Conservation (phyloP, 2,329 filamentous ascomycete genomes). For the Nemania serpens region DNA sequence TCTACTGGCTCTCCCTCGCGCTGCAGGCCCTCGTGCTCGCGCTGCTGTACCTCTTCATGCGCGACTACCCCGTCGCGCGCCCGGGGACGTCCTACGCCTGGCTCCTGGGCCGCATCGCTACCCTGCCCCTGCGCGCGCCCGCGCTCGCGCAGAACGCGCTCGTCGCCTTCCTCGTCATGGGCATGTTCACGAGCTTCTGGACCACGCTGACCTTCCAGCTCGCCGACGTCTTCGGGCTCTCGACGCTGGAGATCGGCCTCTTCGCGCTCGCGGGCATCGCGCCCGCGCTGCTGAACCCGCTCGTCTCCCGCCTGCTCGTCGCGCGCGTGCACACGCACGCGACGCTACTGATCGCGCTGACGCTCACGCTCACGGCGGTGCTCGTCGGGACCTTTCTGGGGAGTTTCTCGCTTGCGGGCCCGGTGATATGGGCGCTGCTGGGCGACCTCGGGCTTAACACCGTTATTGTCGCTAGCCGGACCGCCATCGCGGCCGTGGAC, state of each 20-base stretch:
- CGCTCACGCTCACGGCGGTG: conserved; percentile 29
- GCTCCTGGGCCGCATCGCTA: conserved; percentile 67
- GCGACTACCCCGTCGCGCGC: conserved; percentile 79
- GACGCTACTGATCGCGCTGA: conserved; percentile 33
- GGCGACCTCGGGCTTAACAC: conserved; percentile 43
- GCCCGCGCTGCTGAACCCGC: conserved; percentile 37
- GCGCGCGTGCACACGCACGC: conserved; percentile 36
- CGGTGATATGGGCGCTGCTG: conserved; percentile 41
- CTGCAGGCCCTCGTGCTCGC: conserved; percentile 70
- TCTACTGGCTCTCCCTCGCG: conserved; percentile 78
- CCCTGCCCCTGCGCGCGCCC: conserved; percentile 68
- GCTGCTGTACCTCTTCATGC: conserved; percentile 74
- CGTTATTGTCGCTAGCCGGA: conserved; percentile 39
- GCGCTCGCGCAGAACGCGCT: conserved; percentile 61
- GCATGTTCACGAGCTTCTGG: conserved; percentile 59
- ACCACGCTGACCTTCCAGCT: conserved; percentile 45
- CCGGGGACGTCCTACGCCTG: conserved; percentile 67
- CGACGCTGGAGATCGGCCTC: conserved; percentile 36
- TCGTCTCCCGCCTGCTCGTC: conserved; percentile 36
- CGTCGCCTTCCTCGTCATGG: conserved; percentile 64
- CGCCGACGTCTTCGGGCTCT: conserved; percentile 36
- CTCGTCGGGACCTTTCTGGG: conserved; percentile 41
- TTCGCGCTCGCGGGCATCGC: conserved; percentile 39
- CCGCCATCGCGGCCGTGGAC: conserved; percentile 40
- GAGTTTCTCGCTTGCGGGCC: conserved; percentile 41